phyloP scores from a whole-genome alignment of 495 filamentous ascomycete genomes.

The Apodospora peruviana region DNA sequence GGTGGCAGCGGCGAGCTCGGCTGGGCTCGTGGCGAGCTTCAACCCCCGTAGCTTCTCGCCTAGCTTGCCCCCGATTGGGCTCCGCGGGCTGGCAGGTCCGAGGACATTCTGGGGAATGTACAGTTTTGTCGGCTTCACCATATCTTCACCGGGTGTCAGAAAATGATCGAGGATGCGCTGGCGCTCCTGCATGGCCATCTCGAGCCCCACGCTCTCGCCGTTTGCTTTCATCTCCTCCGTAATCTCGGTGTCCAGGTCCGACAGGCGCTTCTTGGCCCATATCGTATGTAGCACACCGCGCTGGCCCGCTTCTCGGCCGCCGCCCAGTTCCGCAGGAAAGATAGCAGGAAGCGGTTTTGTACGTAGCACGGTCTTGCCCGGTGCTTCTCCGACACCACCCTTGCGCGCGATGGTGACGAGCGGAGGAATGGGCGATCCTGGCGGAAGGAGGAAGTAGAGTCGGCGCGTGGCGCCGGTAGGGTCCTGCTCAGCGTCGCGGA shows the following conservation, averaged over 20 bases:
- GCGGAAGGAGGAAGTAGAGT: conserved; percentile 69
- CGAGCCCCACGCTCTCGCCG: conserved; percentile 68
- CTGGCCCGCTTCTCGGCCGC: conserved; percentile 59
- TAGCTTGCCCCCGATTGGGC: conserved; percentile 58
- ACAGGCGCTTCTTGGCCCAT: conserved; percentile 73
- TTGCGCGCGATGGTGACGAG: conserved; percentile 58
- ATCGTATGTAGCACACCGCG: conserved; percentile 77
- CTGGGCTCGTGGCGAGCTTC: conserved; percentile 65
- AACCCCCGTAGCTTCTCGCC: conserved; percentile 72
- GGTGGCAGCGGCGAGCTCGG: conserved; percentile 44
- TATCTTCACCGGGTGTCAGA: conserved; percentile 33
- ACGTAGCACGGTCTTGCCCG: conserved; percentile 26
- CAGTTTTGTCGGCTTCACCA: conserved; percentile 21
- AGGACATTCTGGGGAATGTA: conserved; percentile 22
- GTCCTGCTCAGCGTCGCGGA: conserved; percentile 45
- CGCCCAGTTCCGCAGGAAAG: conserved; percentile 65
- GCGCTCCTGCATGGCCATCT: conserved; percentile 75
- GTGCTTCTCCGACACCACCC: conserved; percentile 17
- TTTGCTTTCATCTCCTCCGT: conserved; percentile 56
- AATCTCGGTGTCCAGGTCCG: conserved; percentile 68
- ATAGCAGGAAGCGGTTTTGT: conserved; percentile 77
- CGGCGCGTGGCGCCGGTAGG: conserved; percentile 40
- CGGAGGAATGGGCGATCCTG: conserved; percentile 59
- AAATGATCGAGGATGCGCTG: conserved; percentile 79
- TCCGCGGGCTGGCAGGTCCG: conserved; percentile 48